Percentiles rank a stretch among this genome's conserved stretches.
phyloP scores from a whole-genome alignment of 768 basidiomycete species.

The Ramaria sp. region DNA sequence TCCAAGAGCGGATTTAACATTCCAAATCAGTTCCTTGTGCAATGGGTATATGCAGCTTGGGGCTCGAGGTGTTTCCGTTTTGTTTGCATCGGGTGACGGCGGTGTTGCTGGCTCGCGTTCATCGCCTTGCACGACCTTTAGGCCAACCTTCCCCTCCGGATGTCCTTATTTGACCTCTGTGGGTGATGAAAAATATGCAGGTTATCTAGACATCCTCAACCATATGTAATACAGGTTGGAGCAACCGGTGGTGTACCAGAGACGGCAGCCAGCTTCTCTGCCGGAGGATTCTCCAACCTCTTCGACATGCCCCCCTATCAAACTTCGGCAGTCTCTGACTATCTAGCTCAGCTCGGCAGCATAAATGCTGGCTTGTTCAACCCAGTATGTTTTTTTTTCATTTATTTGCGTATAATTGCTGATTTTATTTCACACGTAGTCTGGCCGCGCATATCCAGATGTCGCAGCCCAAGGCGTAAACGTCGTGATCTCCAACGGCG shows the following conservation, averaged over 20 bases:
- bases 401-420: not conserved
- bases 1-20: not conserved
- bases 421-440: too few relatives aligned
- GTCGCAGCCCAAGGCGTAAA: constrained; percentile 13
- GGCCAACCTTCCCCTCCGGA: constrained; percentile 14
- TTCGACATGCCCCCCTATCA: constrained; percentile 18
- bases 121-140: too few relatives aligned
- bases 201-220: not conserved
- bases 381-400: not conserved
- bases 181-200: not conserved
- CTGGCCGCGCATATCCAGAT: constrained; percentile 16
- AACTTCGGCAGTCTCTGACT: constrained; percentile 18
- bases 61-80: constrained; percentile 13
- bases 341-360: constrained; percentile 28
- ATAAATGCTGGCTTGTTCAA: constrained; percentile 4
- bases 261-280: constrained; percentile 9
- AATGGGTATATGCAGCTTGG: constrained; percentile 19
- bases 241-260: constrained; percentile 12
- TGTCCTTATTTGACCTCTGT: constrained; percentile 12
- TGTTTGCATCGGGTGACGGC: constrained; percentile 14
- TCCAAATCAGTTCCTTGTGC: constrained; percentile 12
- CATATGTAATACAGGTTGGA: constrained; percentile 5
- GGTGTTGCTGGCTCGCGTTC: constrained; percentile 13
- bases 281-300: constrained; percentile 14
- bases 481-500: constrained; percentile 6